Conservation (phyloP, 2,329 filamentous ascomycete species). For the Ciborinia camelliae region DNA sequence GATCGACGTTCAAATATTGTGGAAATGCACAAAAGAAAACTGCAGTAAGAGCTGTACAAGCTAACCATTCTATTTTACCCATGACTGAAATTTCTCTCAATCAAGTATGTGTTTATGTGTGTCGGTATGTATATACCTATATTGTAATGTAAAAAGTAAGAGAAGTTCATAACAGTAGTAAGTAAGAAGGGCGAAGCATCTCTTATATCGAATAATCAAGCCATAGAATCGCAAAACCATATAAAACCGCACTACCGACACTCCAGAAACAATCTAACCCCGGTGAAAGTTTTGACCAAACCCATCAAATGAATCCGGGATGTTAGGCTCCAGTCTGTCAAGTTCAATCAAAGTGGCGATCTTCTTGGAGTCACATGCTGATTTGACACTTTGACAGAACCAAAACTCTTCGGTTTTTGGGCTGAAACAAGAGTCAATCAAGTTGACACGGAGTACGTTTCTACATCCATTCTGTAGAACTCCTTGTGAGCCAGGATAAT, state of each 20-base stretch:
- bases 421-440: constrained; percentile 5
- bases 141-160: background rate
- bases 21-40: constrained; percentile 11
- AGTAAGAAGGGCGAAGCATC: background rate
- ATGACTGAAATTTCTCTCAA: background rate
- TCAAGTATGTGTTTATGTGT: background rate
- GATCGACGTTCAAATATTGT: constrained; percentile 3
- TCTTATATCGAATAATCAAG: constrained; percentile 2
- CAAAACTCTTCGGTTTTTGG: constrained; percentile 1
- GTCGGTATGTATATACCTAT: no score
- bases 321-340: background rate
- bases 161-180: background rate
- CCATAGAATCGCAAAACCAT: background rate
- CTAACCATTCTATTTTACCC: constrained; percentile 10
- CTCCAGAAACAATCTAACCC: background rate
- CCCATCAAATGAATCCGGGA: background rate
- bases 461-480: background rate
- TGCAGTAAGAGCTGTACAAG: constrained; percentile 7
- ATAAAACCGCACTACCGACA: background rate
- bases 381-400: background rate
- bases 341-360: background rate
- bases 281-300: background rate
- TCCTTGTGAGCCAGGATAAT: constrained; percentile 1
- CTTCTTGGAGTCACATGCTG: constrained; percentile 11
- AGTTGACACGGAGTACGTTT: background rate